Base-by-base conservation (phyloP, 352 stramenopile species). In the Globisporangium polare region DNA sequence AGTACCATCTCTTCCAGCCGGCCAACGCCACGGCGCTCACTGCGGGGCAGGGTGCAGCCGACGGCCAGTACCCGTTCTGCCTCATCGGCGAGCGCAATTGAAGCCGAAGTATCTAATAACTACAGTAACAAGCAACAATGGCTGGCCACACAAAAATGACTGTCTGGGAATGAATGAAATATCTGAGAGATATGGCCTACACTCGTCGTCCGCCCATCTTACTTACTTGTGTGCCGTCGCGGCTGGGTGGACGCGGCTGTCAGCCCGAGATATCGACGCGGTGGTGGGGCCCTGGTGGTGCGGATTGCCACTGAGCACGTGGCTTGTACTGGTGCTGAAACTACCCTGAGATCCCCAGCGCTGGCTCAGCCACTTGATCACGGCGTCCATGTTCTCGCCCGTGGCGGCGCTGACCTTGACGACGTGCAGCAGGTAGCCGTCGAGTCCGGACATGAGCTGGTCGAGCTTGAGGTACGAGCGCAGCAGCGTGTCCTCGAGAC, bases 1-100 rank as follows among this genome's bases (percentile, higher is more conserved):
- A 78, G 31, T 86, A 81, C 45, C 56, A 74, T 18, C 52, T 89
- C n/a, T 86, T 85, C 46, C 62, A 73, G 50, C 58, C 74, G 5
- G 52, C 69, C 17, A 68, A 71, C 35, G 58, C 56, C 9, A 66
- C 58, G 39, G 51, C 66, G 67, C 51, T 64, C 26, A 20, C 43
- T 6, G 43, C n/a, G n/a, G 42, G 43, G 3, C 7, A 27, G 22
- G 43, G 22, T 26, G 67, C 57, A 2, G 49, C 71, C 12, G 45
- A 46, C 22, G 78, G 86, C 41, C 60, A 72, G 37, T 91, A 79
- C 41, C 82, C 82, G 4, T 88, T 74, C 53, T 91, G 81, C 54
- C 71, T 83, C 63, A 67, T 80, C 59, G 81, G 77, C 24, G 77
- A 88, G 60, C 72, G 76, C 8, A 88, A 88, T 56, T 88, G 72